A percentile compares a stretch with the other conserved stretches of the same genome.
phyloP scores from a whole-genome alignment of 2,329 filamentous ascomycete species.

The Ascochyta rabiei region DNA sequence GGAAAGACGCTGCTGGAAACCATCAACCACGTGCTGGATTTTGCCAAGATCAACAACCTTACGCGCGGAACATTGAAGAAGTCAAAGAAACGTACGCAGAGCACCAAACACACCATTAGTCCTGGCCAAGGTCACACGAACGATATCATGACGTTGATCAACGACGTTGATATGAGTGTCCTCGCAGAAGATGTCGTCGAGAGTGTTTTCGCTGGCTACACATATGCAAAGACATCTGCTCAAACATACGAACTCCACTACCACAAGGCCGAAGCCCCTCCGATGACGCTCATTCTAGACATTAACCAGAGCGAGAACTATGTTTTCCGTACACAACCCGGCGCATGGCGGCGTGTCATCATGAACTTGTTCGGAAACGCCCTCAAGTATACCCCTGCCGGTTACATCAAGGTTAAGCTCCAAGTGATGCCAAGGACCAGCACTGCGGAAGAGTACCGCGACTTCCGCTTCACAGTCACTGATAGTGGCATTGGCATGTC shows the following conservation, averaged over 20 bases:
- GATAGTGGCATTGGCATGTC: constrained; percentile 52
- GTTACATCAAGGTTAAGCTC: constrained; percentile 47
- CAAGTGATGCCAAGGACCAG: constrained; percentile 33
- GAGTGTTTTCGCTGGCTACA: constrained; percentile 46
- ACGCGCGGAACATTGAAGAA: constrained; percentile 39
- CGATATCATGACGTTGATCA: constrained; percentile 43
- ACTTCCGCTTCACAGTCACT: constrained; percentile 42
- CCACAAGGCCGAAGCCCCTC: constrained; percentile 22
- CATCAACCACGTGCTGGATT: constrained; percentile 52
- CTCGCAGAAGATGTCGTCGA: constrained; percentile 47
- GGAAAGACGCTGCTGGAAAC: constrained; percentile 50
- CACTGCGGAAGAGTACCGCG: constrained; percentile 31
- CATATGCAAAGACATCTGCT: constrained; percentile 40
- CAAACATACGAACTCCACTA: constrained; percentile 33
- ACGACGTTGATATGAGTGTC: constrained; percentile 44
- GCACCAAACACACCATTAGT: constrained; percentile 38
- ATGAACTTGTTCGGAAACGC: constrained; percentile 51
- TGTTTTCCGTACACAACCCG: constrained; percentile 46
- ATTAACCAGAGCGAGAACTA: constrained; percentile 45
- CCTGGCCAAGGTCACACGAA: constrained; percentile 40
- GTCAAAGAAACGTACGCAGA: constrained; percentile 38
- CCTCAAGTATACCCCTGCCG: constrained; percentile 47
- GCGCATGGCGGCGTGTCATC: constrained; percentile 47
- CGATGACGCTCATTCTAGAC: constrained; percentile 43
- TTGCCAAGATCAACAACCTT: constrained; percentile 49